phyloP scores from a whole-genome alignment of 345 rosid genomes.

The Hypericum perforatum region DNA sequence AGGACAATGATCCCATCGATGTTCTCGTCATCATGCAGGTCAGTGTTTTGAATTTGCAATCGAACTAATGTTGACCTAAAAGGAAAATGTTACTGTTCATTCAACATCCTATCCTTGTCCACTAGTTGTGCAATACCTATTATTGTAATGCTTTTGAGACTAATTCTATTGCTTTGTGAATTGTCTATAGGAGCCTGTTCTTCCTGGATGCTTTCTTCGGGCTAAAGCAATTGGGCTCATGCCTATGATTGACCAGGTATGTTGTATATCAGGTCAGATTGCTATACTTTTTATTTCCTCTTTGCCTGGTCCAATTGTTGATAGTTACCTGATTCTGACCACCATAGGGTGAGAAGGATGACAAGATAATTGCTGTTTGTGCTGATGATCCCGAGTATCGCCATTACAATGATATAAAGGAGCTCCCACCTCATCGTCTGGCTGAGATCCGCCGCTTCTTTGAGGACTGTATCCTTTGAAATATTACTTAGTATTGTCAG shows the following conservation, averaged over 20 bases:
- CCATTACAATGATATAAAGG: constrained; percentile 23
- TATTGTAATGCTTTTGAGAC: too few relatives aligned
- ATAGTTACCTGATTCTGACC: not conserved
- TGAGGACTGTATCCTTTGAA: constrained; percentile 26
- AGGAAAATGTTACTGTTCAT: too few relatives aligned
- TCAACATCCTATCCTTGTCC: too few relatives aligned
- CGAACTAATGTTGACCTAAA: too few relatives aligned
- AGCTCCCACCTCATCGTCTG: constrained; percentile 27
- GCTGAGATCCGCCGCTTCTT: constrained; percentile 31
- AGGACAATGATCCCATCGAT: constrained; percentile 26
- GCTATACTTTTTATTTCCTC: not conserved
- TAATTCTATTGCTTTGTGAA: not conserved
- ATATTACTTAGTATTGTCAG: not conserved
- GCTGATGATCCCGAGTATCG: constrained; percentile 31
- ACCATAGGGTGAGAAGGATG: constrained; percentile 26
- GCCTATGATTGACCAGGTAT: constrained; percentile 32
- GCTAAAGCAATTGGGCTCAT: constrained; percentile 28
- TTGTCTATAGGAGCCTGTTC: constrained; percentile 22
- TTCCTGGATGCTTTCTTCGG: constrained; percentile 27
- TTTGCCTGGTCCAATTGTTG: not conserved
- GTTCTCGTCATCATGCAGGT: constrained; percentile 27
- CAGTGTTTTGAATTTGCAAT: not conserved
- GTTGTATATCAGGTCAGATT: not conserved
- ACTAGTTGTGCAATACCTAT: too few relatives aligned
- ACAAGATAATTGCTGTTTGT: constrained; percentile 30